These are phyloP conservation scores for Crucihimalaya himalaica DNA, from an alignment of 345 rosid genomes.

Conservation along the genomic window DNA sequence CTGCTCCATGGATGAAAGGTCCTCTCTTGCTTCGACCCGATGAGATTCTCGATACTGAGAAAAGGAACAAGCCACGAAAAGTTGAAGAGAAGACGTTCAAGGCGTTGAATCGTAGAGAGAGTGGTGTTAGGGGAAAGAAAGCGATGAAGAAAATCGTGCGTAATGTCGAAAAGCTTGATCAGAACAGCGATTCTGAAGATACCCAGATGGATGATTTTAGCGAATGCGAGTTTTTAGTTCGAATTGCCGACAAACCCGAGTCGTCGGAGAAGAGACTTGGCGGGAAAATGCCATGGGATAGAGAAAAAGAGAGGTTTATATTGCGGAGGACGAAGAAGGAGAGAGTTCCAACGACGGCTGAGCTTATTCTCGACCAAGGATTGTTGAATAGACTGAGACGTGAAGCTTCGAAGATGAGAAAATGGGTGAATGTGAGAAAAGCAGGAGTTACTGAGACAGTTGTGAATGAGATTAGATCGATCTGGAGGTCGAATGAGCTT, in stretches of 20 bases:
- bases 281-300: slow-evolving; percentile 71
- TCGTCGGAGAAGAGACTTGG: slow-evolving; percentile 20
- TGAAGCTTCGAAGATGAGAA: slow-evolving; percentile 62
- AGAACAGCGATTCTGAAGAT: slow-evolving; percentile 29
- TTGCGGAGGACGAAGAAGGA: slow-evolving; percentile 63
- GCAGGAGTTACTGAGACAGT: slow-evolving; percentile 74
- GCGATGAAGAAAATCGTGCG: slow-evolving; percentile 62
- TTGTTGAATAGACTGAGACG: slow-evolving; percentile 60
- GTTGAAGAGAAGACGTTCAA: slow-evolving; percentile 50
- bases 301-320: slow-evolving; percentile 54
- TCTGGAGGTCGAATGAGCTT: slow-evolving; percentile 66
- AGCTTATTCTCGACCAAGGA: slow-evolving; percentile 55
- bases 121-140: slow-evolving; percentile 71
- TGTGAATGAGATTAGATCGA: slow-evolving; percentile 55
- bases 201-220: slow-evolving; percentile 18
- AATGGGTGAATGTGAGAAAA: slow-evolving; percentile 86
- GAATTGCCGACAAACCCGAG: slow-evolving; percentile 16
- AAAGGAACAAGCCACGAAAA: slow-evolving; percentile 12
- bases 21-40: slow-evolving; percentile 57
- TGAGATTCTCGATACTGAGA: slow-evolving; percentile 42
- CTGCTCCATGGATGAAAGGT: slow-evolving; percentile 79
- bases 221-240: slow-evolving; percentile 43
- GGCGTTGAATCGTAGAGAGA: slow-evolving; percentile 64
- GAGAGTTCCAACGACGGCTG: slow-evolving; percentile 51
- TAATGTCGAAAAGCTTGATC: slow-evolving; percentile 55